Conservation (phyloP, 495 filamentous ascomycete genomes). For the Letharia columbiana region DNA sequence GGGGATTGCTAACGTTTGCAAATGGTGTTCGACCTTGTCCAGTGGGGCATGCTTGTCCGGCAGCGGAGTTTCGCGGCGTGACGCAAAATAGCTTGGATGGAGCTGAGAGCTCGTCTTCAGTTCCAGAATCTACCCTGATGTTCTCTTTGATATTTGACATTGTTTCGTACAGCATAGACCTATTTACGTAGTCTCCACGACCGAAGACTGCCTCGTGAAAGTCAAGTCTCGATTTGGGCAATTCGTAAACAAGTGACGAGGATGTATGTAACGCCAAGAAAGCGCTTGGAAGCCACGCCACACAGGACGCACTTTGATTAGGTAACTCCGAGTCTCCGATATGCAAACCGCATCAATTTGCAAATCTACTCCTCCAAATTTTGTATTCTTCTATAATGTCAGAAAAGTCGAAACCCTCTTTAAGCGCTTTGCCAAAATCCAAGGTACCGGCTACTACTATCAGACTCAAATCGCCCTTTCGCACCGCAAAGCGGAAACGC, state of each 20-base stretch:
- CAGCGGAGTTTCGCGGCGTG: constrained; percentile 32
- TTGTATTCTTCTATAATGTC: not conserved
- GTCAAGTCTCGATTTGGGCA: not conserved
- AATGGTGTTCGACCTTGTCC: constrained; percentile 28
- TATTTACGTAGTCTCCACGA: not conserved
- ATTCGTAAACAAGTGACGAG: constrained; percentile 8
- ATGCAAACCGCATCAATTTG: not conserved
- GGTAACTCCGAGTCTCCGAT: too few relatives aligned
- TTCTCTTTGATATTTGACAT: constrained; percentile 4
- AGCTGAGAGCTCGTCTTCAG: constrained; percentile 17
- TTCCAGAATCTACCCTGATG: not conserved
- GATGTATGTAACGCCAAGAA: not conserved
- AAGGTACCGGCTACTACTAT: not conserved
- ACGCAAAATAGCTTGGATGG: constrained; percentile 18
- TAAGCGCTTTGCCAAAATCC: not conserved
- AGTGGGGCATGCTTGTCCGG: constrained; percentile 18
- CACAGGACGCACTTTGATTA: not conserved
- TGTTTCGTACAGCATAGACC: not conserved
- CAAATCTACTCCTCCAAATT: not conserved
- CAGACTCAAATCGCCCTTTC: not conserved
- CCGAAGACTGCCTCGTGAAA: not conserved
- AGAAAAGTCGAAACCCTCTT: not conserved
- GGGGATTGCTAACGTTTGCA: constrained; percentile 25
- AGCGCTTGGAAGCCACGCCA: not conserved
- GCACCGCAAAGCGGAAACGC: constrained; percentile 8